Percentiles rank a stretch among this genome's conserved stretches.
phyloP scores from a whole-genome alignment of 495 filamentous ascomycete species.

The Wilcoxina mikolae region DNA sequence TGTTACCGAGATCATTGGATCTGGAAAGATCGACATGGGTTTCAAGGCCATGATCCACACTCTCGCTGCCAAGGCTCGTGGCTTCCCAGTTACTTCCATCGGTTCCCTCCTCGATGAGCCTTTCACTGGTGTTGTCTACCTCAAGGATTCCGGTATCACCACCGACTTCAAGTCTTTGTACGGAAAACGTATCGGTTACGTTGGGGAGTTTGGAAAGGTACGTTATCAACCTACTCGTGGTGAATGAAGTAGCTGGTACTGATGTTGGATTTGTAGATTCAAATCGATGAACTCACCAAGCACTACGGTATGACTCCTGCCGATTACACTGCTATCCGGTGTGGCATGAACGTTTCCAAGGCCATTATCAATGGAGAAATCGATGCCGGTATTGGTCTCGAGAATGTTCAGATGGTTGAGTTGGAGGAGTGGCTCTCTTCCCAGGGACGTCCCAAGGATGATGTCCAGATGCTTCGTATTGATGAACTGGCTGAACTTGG shows the following conservation, averaged over 20 bases:
- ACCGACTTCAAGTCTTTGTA: constrained; percentile 46
- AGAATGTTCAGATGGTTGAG: constrained; percentile 63
- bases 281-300: constrained; percentile 58
- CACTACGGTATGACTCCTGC: constrained; percentile 55
- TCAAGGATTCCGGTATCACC: constrained; percentile 54
- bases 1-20: constrained; percentile 60
- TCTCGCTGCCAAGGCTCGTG: constrained; percentile 52
- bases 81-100: constrained; percentile 53
- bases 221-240: background rate
- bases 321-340: constrained; percentile 55
- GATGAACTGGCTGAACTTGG: constrained; percentile 56
- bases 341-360: constrained; percentile 48
- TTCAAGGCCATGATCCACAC: constrained; percentile 69
- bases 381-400: constrained; percentile 55
- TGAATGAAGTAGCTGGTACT: background rate
- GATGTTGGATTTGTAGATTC: constrained; percentile 43
- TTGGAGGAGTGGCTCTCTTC: constrained; percentile 50
- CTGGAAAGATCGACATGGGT: constrained; percentile 54
- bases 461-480: constrained; percentile 60
- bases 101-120: constrained; percentile 56
- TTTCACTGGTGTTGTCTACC: constrained; percentile 57
- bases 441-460: constrained; percentile 43
- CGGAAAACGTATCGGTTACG: constrained; percentile 56
- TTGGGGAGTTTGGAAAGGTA: constrained; percentile 55
- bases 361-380: constrained; percentile 51